Conservation (phyloP, 371 early-diverging fungal genomes). For the Polyrhizophydium stewartii region DNA sequence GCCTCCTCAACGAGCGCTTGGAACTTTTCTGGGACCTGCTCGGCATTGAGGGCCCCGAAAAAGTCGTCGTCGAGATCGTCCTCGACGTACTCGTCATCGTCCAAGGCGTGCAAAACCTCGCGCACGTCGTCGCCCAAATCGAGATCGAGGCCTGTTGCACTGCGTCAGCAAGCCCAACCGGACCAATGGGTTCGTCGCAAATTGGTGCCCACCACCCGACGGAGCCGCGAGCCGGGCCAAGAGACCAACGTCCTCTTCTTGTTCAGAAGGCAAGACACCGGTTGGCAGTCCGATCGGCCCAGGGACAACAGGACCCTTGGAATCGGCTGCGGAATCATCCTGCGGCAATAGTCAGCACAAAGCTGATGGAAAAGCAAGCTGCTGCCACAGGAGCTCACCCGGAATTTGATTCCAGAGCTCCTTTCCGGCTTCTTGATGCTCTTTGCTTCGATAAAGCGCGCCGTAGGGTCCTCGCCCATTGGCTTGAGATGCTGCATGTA, state of each 20-base stretch:
- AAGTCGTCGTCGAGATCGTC: constrained; percentile 73
- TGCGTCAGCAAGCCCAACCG: too few species aligned
- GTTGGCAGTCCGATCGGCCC: constrained; percentile 52
- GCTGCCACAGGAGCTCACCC: too few species aligned
- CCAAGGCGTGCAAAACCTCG: constrained; percentile 85
- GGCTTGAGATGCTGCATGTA: constrained; percentile 87
- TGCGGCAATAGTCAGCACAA: too few species aligned
- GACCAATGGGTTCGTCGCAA: too few species aligned
- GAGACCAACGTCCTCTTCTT: constrained; percentile 42
- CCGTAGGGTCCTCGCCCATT: constrained; percentile 74
- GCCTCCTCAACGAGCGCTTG: constrained; percentile 20
- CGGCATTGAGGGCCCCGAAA: constrained; percentile 59
- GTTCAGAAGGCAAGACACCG: constrained; percentile 66
- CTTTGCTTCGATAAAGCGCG: constrained; percentile 72
- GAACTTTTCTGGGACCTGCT: constrained; percentile 33
- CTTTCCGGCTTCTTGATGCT: constrained; percentile 33
- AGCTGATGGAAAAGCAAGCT: too few species aligned
- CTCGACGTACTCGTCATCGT: constrained; percentile 82
- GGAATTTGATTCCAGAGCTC: constrained; percentile 32
- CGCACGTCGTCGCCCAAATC: constrained; percentile 45
- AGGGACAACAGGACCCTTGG: too few species aligned
- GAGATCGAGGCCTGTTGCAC: constrained; percentile 8
- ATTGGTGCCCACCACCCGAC: too few species aligned
- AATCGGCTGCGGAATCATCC: too few species aligned
- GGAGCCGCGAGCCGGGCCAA: constrained; percentile 6